Evolutionary conservation across 345 rosid genomes (phyloP).

Genomic region (Aquilaria yunnanensis): DNA sequence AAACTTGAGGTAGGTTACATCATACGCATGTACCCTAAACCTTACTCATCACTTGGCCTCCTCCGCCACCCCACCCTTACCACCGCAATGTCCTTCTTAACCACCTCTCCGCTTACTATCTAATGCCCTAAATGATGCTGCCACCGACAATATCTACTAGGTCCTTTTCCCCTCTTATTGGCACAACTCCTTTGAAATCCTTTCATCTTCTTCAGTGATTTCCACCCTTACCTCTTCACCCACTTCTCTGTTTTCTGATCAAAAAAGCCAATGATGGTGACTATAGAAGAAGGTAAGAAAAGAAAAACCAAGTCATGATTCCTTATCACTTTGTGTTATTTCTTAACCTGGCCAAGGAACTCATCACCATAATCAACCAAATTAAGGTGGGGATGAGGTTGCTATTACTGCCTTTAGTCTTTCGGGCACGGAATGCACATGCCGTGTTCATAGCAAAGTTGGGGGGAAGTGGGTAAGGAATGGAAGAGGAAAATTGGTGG

Average conservation of each 20-base stretch:
- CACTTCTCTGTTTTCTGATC: conserved; percentile 65
- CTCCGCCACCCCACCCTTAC: conserved; percentile 38
- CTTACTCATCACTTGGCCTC: conserved; percentile 37
- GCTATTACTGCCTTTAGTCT: conserved; percentile 58
- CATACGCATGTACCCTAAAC: too few relatives aligned
- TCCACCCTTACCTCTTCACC: conserved; percentile 86
- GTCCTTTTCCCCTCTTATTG: conserved; percentile 72
- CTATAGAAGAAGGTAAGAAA: not conserved
- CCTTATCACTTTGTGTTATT: not conserved
- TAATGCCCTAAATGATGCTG: conserved; percentile 66
- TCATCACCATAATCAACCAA: conserved; percentile 46
- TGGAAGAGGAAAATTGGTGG: conserved; percentile 14
- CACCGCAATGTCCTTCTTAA: conserved; percentile 53
- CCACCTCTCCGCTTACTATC: conserved; percentile 62
- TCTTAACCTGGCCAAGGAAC: conserved; percentile 26
- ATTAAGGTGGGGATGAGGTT: conserved; percentile 73
- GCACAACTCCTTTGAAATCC: conserved; percentile 68
- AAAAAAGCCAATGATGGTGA: conserved; percentile 30
- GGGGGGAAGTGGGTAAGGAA: conserved; percentile 36
- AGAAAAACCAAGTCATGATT: not conserved
- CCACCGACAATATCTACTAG: conserved; percentile 37
- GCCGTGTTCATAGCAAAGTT: conserved; percentile 34
- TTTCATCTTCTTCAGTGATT: conserved; percentile 80
- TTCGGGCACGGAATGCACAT: conserved; percentile 43
- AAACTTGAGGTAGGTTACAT: too few relatives aligned